Evolutionary conservation across 1,284 basidiomycete genomes (phyloP).

Genomic region (Cryptococcus amylolentus): DNA sequence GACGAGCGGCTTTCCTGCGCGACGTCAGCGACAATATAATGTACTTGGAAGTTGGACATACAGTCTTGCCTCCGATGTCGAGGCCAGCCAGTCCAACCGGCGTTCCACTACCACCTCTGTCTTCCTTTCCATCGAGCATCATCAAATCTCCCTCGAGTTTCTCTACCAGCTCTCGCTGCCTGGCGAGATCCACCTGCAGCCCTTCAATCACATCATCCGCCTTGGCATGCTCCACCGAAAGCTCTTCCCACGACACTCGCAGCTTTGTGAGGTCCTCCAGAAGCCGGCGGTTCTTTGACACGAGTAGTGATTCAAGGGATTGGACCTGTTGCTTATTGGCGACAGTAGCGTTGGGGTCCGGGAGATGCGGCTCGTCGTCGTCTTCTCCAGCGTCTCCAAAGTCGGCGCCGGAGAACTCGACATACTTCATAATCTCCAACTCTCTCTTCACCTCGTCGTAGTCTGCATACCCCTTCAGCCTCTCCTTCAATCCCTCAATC

Average conservation of each 20-base stretch:
- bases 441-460: constrained; percentile 96
- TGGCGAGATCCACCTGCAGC: constrained; percentile 66
- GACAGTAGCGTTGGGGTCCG: constrained; percentile 81
- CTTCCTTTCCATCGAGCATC: constrained; percentile 56
- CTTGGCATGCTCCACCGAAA: constrained; percentile 64
- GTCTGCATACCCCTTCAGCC: constrained; percentile 69
- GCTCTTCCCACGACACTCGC: constrained; percentile 74
- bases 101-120: constrained; percentile 20
- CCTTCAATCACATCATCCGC: constrained; percentile 60
- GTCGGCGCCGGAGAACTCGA: constrained; percentile 84
- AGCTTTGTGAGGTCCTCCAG: constrained; percentile 90
- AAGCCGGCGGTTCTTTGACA: constrained; percentile 90
- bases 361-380: constrained; percentile 54
- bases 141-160: constrained; percentile 87
- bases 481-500: constrained; percentile 62
- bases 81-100: constrained; percentile 61
- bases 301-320: constrained; percentile 83
- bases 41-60: constrained; percentile 27
- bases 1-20: constrained; percentile 29
- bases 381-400: constrained; percentile 60
- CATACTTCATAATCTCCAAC: constrained; percentile 96
- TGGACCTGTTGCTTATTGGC: constrained; percentile 68
- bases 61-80: constrained; percentile 60
- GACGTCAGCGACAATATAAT: background rate
- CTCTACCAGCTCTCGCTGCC: constrained; percentile 76